Conservation (phyloP, 306 rosid species). For the Cicer chorassanicum region DNA sequence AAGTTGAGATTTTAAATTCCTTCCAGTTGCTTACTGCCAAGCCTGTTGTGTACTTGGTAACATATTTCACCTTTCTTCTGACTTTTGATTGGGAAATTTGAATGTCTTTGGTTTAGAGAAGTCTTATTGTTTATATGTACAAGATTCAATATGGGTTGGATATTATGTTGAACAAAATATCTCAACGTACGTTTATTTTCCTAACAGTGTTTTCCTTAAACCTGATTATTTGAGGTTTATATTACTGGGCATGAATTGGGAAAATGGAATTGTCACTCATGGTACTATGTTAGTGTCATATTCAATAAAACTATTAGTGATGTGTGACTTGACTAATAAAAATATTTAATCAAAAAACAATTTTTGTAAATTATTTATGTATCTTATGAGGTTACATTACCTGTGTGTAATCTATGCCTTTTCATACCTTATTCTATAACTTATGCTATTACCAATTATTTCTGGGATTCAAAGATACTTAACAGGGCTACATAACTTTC, state of each 20-base stretch:
- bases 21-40: conserved; percentile 97
- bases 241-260: neutral
- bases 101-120: neutral
- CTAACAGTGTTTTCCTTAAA: neutral
- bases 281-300: neutral
- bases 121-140: neutral
- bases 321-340: neutral
- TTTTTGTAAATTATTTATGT: neutral
- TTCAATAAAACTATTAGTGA: neutral
- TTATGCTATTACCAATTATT: conserved; percentile 4
- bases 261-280: neutral
- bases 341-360: conserved; percentile 2
- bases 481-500: neutral
- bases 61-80: conserved; percentile 15
- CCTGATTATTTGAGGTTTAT: conserved; percentile 21
- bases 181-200: neutral
- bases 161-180: conserved; percentile 1
- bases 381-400: conserved; percentile 16
- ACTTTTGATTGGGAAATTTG: conserved; percentile 4
- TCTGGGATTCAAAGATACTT: neutral
- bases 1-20: conserved; percentile 82
- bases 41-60: conserved; percentile 94
- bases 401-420: conserved; percentile 12
- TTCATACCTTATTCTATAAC: neutral
- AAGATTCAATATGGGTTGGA: conserved; percentile 1